These are phyloP conservation scores for Ophiocordyceps camponoti-floridani DNA, from an alignment of 2,329 filamentous ascomycete genomes.

Conservation along the genomic window DNA sequence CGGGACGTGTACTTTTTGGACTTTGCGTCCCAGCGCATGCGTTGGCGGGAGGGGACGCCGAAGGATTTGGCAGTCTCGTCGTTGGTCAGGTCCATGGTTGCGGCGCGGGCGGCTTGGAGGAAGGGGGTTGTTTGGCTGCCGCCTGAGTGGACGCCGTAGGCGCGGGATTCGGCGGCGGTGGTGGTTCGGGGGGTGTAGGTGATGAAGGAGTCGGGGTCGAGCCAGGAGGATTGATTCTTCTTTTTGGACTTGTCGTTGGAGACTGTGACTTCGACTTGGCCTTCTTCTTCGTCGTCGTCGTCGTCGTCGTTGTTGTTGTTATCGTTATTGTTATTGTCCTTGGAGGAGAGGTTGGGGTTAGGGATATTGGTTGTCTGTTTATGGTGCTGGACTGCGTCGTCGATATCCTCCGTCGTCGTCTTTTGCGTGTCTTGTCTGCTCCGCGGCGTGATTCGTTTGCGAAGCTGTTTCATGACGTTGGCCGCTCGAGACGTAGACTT, in stretches of 20 bases:
- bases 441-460: slow-evolving; percentile 48
- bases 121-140: slow-evolving; percentile 58
- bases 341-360: background rate
- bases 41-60: slow-evolving; percentile 53
- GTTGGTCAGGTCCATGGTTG: slow-evolving; percentile 81
- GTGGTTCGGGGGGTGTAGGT: slow-evolving; percentile 71
- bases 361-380: background rate
- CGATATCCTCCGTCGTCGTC: slow-evolving; percentile 15
- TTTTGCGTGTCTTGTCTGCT: slow-evolving; percentile 23
- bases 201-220: slow-evolving; percentile 89
- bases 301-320: slow-evolving; percentile 21
- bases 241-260: slow-evolving; percentile 31
- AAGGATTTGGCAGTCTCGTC: slow-evolving; percentile 73
- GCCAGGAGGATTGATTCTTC: slow-evolving; percentile 46
- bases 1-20: slow-evolving; percentile 85
- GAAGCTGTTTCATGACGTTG: slow-evolving; percentile 57
- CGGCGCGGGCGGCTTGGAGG: slow-evolving; percentile 68
- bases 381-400: slow-evolving; percentile 12
- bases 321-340: slow-evolving; percentile 11
- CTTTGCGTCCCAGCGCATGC: slow-evolving; percentile 95
- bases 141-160: slow-evolving; percentile 83
- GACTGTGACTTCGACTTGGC: slow-evolving; percentile 55
- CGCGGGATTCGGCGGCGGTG: slow-evolving; percentile 75
- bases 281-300: slow-evolving; percentile 39
- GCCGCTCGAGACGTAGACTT: slow-evolving; percentile 48